Conservation (phyloP, 495 filamentous ascomycete species). For the Aspergillus sclerotiicarbonarius region DNA sequence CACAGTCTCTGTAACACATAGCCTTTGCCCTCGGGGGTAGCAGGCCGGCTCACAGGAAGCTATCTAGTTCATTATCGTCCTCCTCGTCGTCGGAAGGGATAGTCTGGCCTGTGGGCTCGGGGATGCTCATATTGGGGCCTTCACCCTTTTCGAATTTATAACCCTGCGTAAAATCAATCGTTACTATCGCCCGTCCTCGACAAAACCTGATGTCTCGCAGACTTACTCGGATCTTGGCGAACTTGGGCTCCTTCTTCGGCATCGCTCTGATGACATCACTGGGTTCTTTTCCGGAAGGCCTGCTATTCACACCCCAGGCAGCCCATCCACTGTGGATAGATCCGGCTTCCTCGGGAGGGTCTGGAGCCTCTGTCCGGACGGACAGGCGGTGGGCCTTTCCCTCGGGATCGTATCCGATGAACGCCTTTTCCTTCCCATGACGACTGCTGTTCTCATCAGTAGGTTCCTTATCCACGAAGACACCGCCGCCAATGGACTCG, state of each 20-base stretch:
- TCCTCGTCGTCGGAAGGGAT: slow-evolving; percentile 21
- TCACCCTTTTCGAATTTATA: slow-evolving; percentile 10
- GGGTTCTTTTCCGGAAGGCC: neutral
- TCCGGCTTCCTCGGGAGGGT: slow-evolving; percentile 1
- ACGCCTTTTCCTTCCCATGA: slow-evolving; percentile 8
- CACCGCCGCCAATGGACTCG: slow-evolving; percentile 18
- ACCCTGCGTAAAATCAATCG: slow-evolving; percentile 14
- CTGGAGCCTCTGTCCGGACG: neutral
- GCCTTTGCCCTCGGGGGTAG: neutral
- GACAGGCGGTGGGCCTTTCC: slow-evolving; percentile 15
- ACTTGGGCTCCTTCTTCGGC: slow-evolving; percentile 10
- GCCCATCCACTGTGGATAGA: slow-evolving; percentile 17
- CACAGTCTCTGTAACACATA: neutral
- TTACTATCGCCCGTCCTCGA: neutral
- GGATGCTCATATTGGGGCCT: slow-evolving; percentile 8
- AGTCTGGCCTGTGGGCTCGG: slow-evolving; percentile 6
- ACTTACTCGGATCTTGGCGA: slow-evolving; percentile 22
- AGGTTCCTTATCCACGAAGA: slow-evolving; percentile 17
- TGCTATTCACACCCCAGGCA: slow-evolving; percentile 10
- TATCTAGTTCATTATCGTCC: slow-evolving; percentile 16
- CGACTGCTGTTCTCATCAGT: slow-evolving; percentile 1
- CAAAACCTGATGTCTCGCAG: neutral
- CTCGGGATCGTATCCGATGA: slow-evolving; percentile 16
- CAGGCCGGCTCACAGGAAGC: slow-evolving; percentile 10
- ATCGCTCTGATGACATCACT: neutral